A percentile compares a stretch with the other conserved stretches of the same genome.
These are phyloP conservation scores for Lactarius sp. DNA, from an alignment of 768 basidiomycete species.

Conservation along the genomic window DNA sequence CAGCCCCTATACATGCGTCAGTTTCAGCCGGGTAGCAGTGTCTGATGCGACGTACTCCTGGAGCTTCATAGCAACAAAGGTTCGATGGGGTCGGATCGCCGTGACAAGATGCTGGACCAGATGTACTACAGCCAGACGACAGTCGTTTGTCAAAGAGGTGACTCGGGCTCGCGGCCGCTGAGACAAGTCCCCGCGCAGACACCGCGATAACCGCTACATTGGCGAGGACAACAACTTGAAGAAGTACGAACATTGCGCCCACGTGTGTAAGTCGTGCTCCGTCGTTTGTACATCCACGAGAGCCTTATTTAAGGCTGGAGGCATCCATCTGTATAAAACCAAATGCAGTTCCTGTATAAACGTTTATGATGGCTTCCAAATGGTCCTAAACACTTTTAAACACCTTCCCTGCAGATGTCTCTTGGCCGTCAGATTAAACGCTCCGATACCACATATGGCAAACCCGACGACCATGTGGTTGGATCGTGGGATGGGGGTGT, in stretches of 20 bases:
- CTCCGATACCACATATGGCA: too few relatives aligned
- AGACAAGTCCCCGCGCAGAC: constrained; percentile 16
- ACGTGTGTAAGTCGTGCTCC: background rate
- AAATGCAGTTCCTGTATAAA: too few relatives aligned
- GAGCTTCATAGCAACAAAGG: constrained; percentile 60
- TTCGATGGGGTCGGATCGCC: constrained; percentile 41
- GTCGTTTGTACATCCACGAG: background rate
- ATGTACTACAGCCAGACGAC: constrained; percentile 51
- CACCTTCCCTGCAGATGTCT: too few relatives aligned
- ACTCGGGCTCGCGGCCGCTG: constrained; percentile 20
- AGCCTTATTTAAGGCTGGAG: too few relatives aligned
- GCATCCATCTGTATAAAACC: too few relatives aligned
- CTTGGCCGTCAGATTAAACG: too few relatives aligned
- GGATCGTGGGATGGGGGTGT: too few relatives aligned
- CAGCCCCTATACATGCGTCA: constrained; percentile 1
- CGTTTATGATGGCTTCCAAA: too few relatives aligned
- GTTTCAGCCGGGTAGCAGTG: background rate
- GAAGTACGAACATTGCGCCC: constrained; percentile 26
- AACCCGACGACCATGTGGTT: too few relatives aligned
- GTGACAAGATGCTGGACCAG: constrained; percentile 50
- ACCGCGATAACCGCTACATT: background rate
- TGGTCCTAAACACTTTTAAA: too few relatives aligned
- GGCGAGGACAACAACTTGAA: constrained; percentile 1
- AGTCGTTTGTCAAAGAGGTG: constrained; percentile 33
- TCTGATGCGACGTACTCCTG: constrained; percentile 44